These are phyloP conservation scores for Cardamine chenopodiifolia DNA, from an alignment of 345 rosid genomes.

Conservation along the genomic window DNA sequence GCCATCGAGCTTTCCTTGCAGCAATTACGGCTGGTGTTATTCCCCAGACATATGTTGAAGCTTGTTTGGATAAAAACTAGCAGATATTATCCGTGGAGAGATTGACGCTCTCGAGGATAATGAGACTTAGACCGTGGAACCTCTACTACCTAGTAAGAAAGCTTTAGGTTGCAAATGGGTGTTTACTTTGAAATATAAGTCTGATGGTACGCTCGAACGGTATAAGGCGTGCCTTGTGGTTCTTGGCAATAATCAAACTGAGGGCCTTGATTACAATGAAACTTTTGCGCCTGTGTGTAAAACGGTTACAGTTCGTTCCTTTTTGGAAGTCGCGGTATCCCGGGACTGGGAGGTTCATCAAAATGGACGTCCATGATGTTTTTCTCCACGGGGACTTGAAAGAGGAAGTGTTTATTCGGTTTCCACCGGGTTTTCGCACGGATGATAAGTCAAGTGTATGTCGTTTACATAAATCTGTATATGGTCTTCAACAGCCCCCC, in stretches of 20 bases:
- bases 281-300: background rate
- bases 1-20: too few relatives aligned
- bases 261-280: background rate
- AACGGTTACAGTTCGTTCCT: accelerated
- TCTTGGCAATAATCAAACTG: background rate
- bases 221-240: background rate
- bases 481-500: background rate
- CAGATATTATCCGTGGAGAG: too few relatives aligned
- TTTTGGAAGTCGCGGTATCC: background rate
- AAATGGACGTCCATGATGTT: background rate
- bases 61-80: too few relatives aligned
- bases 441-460: background rate
- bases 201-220: background rate
- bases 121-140: too few relatives aligned
- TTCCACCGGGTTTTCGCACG: background rate
- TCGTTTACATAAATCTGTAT: background rate
- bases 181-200: too few relatives aligned
- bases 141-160: too few relatives aligned
- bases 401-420: background rate
- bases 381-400: background rate
- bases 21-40: too few relatives aligned
- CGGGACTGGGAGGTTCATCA: background rate
- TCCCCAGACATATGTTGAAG: too few relatives aligned
- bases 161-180: too few relatives aligned
- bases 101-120: too few relatives aligned